phyloP scores from a whole-genome alignment of 2,329 filamentous ascomycete species.

The Alternaria ventricosa region DNA sequence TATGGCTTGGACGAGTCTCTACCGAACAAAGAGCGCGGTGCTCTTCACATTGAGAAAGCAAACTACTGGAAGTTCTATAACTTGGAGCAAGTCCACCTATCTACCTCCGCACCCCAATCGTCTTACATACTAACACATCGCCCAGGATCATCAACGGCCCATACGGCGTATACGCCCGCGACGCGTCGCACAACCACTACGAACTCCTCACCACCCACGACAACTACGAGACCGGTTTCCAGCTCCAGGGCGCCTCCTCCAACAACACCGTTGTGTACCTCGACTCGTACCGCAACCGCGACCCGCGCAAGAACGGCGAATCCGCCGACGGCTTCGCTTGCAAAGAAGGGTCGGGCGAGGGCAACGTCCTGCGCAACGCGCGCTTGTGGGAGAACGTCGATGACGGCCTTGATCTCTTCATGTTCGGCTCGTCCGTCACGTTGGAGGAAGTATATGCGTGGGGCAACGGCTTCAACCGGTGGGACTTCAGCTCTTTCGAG shows the following conservation, averaged over 20 bases:
- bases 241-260: conserved; percentile 41
- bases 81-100: conserved; percentile 26
- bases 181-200: conserved; percentile 47
- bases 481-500: conserved; percentile 53
- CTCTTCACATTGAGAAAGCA: conserved; percentile 56
- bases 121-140: not conserved
- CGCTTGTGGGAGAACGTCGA: conserved; percentile 61
- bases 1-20: conserved; percentile 14
- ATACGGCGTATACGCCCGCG: conserved; percentile 47
- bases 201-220: conserved; percentile 47
- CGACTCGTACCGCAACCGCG: conserved; percentile 33
- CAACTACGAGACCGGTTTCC: conserved; percentile 51
- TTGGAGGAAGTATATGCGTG: conserved; percentile 55
- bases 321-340: conserved; percentile 58
- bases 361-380: conserved; percentile 55
- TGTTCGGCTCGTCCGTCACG: conserved; percentile 53
- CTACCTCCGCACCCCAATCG: not conserved
- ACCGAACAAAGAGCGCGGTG: conserved; percentile 53
- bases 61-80: conserved; percentile 58
- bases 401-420: conserved; percentile 56
- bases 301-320: conserved; percentile 60
- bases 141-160: conserved; percentile 44
- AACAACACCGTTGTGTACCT: conserved; percentile 34
- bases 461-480: conserved; percentile 57
- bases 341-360: conserved; percentile 56